Evolutionary conservation across 2,329 filamentous ascomycete genomes (phyloP).

Genomic region (Botryosphaeria dothidea): DNA sequence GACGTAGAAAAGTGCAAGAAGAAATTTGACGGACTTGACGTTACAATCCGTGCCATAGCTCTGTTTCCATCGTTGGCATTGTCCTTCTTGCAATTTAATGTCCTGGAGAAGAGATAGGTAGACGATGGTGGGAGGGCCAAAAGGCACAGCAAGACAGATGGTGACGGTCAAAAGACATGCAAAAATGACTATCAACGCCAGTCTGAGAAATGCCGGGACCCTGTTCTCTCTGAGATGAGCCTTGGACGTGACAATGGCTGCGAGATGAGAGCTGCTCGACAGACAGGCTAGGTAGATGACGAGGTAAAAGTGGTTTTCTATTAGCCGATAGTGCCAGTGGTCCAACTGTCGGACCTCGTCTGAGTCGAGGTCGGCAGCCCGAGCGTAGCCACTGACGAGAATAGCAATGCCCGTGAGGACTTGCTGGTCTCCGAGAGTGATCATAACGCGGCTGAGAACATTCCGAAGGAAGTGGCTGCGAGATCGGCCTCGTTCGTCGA

Average conservation of each 20-base stretch:
- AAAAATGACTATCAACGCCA: slow-evolving; percentile 31
- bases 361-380: neutral
- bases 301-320: slow-evolving; percentile 18
- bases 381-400: slow-evolving; percentile 27
- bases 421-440: slow-evolving; percentile 34
- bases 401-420: slow-evolving; percentile 35
- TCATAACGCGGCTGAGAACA: slow-evolving; percentile 34
- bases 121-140: neutral
- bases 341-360: neutral
- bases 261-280: slow-evolving; percentile 34
- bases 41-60: neutral
- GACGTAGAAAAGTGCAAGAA: neutral
- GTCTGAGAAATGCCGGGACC: slow-evolving; percentile 31
- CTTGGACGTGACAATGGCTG: slow-evolving; percentile 33
- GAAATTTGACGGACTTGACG: neutral
- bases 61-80: neutral
- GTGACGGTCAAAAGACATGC: slow-evolving; percentile 30
- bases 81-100: neutral
- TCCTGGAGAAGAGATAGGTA: neutral
- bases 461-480: slow-evolving; percentile 25
- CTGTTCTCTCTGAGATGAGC: slow-evolving; percentile 34
- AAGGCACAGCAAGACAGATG: slow-evolving; percentile 29
- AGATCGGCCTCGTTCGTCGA: slow-evolving; percentile 28
- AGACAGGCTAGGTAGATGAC: slow-evolving; percentile 34
- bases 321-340: neutral